Conservation (phyloP, 352 stramenopile genomes). For the Thraustochytrium striatum region DNA sequence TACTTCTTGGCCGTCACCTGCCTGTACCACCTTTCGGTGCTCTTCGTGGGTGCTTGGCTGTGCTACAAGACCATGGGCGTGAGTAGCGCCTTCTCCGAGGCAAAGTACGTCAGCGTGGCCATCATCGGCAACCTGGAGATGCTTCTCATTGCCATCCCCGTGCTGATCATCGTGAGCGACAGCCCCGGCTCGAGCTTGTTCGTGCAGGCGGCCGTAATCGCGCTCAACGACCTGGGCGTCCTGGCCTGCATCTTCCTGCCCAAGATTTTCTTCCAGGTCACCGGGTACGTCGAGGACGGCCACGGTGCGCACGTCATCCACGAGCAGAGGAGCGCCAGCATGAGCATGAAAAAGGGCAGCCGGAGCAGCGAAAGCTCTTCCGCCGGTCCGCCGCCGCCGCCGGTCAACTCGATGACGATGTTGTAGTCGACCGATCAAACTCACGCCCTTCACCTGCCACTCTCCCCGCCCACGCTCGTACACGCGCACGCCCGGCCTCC, state of each 20-base stretch:
- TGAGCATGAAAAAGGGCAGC: no score
- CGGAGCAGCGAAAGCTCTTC: no score
- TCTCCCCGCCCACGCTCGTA: no score
- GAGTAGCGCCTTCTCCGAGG: constrained; percentile 15
- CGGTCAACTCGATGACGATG: no score
- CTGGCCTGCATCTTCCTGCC: constrained; percentile 12
- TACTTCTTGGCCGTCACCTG: not conserved
- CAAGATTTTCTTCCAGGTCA: no score
- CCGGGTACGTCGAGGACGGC: no score
- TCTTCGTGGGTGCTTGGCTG: not conserved
- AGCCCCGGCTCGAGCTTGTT: not conserved
- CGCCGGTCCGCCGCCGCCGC: no score
- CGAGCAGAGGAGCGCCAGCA: no score
- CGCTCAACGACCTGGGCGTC: constrained; percentile 38
- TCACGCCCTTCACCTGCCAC: no score
- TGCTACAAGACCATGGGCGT: constrained; percentile 5
- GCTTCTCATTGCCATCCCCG: constrained; percentile 34
- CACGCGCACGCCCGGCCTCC: no score
- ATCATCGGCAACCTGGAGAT: constrained; percentile 43
- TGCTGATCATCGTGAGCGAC: constrained; percentile 11
- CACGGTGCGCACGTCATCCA: no score
- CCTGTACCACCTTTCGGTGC: not conserved
- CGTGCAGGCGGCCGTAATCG: constrained; percentile 1
- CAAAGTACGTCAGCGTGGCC: constrained; percentile 23
- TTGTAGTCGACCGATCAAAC: no score